Conservation (phyloP, 2,329 filamentous ascomycete genomes). For the Apiospora saccharicola region DNA sequence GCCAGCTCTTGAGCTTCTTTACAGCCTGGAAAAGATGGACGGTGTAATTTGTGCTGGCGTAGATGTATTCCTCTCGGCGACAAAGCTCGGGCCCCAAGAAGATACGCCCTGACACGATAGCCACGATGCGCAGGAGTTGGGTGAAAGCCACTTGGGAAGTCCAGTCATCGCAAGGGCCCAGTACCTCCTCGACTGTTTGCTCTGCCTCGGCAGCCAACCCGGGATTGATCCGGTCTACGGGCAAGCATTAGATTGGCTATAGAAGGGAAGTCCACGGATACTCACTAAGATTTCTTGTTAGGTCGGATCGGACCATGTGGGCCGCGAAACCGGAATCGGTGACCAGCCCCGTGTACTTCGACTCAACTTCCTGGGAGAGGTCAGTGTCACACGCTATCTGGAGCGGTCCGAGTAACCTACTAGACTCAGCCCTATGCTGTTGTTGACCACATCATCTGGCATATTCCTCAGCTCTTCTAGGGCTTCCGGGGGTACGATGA, state of each 20-base stretch:
- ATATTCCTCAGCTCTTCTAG: slow-evolving; percentile 40
- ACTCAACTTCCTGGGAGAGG: slow-evolving; percentile 30
- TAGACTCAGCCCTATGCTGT: slow-evolving; percentile 28
- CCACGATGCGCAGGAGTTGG: slow-evolving; percentile 53
- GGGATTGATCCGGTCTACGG: slow-evolving; percentile 44
- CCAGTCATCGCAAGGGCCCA: slow-evolving; percentile 50
- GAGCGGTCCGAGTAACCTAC: neutral
- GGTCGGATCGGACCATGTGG: slow-evolving; percentile 33
- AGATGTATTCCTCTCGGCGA: slow-evolving; percentile 52
- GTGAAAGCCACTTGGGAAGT: slow-evolving; percentile 49
- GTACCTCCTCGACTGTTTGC: slow-evolving; percentile 41
- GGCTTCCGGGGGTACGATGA: slow-evolving; percentile 38
- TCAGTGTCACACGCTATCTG: neutral
- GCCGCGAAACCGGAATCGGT: slow-evolving; percentile 30
- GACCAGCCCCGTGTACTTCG: slow-evolving; percentile 30
- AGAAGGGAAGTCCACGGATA: neutral
- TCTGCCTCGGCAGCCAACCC: slow-evolving; percentile 48
- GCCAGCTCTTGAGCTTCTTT: slow-evolving; percentile 34
- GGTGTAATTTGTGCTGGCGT: slow-evolving; percentile 57
- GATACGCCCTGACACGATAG: slow-evolving; percentile 53
- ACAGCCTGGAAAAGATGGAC: slow-evolving; percentile 49
- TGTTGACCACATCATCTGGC: slow-evolving; percentile 40
- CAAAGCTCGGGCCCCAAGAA: slow-evolving; percentile 57
- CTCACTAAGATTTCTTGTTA: slow-evolving; percentile 36
- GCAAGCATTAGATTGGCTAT: neutral